Evolutionary conservation across 2,329 filamentous ascomycete species (phyloP).

Genomic region (Phialocephala sp.): DNA sequence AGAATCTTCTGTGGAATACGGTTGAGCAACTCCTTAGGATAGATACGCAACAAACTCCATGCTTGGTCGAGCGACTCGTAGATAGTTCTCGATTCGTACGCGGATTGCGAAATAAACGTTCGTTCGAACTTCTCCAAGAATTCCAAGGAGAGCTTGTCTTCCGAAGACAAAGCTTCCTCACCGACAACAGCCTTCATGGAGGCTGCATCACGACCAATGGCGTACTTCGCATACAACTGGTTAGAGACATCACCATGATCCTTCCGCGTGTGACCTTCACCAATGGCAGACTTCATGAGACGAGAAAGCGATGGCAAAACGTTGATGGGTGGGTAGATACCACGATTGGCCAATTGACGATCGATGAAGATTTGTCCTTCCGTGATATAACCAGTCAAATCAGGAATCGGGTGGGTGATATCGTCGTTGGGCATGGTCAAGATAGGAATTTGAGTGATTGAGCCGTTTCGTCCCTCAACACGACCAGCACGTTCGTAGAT

Average conservation of each 20-base stretch:
- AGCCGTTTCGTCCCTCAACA: conserved; percentile 95
- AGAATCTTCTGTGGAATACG: conserved; percentile 85
- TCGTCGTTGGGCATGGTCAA: conserved; percentile 99
- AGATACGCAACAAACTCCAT: conserved; percentile 95
- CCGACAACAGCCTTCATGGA: conserved; percentile 99
- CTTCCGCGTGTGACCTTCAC: conserved; percentile 93
- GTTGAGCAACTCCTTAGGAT: conserved; percentile 97
- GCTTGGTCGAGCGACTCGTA: conserved; percentile 94
- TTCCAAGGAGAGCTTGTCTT: conserved; percentile 97
- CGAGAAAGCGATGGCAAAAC: conserved; percentile 96
- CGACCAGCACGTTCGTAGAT: conserved; percentile 99
- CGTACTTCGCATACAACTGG: conserved; percentile 99
- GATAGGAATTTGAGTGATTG: conserved; percentile 98
- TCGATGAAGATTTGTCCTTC: conserved; percentile 99
- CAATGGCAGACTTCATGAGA: conserved; percentile 99
- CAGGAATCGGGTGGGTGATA: conserved; percentile 98
- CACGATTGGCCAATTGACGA: conserved; percentile 91
- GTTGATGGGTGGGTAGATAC: conserved; percentile 98
- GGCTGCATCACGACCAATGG: conserved; percentile 96
- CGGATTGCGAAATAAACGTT: conserved; percentile 88
- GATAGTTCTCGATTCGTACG: conserved; percentile 91
- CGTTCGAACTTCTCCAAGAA: conserved; percentile 99
- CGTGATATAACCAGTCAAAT: conserved; percentile 98
- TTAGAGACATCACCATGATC: conserved; percentile 99
- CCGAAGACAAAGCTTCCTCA: conserved; percentile 92